Evolutionary conservation across 2,329 filamentous ascomycete genomes (phyloP), one percentile per base, ranked within the genome.

Genomic region (Ambrosiella xylebori): DNA sequence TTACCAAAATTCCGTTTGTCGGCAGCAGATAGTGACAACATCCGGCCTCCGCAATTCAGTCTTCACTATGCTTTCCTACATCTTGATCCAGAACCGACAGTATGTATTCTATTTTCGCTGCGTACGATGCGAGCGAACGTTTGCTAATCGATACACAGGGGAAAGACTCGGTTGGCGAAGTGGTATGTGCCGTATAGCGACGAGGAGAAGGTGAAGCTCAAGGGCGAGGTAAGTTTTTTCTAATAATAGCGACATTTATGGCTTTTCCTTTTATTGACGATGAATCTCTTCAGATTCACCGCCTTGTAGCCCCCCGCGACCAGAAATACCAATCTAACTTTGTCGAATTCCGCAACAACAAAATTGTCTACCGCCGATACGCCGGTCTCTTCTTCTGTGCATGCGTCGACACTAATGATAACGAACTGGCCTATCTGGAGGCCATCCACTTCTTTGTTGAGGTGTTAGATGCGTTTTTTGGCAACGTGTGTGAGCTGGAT

Each of bases 291-390:
- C 65, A 89, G 85, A 87, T 97, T 66, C 93, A 98, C 77, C 90
- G 93, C 62, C 88, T 98, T 64, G 91, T 98, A 61, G 93, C 93
- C 0, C 93, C 93, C 6, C 87, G 93, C 68, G 93, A 98, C 73
- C 93, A 98, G 70, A 98, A 98, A 70, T 95, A 98, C 76, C 93
- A 98, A 71, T 95, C 89, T 73, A 98, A 98, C 75, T 98, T 98
- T 68, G 93, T 98, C 77, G 93, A 98, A 73, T 85, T 86, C 74
- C 86, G 88, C 64, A 87, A 89, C 73, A 89, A 91, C 69, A 97
- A 96, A 75, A 86, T 98, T 65, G 88, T 98, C 57, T 98, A 98
- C 75, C 85, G 94, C 50, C 86, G 93, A 62, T 98, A 98, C 73
- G 93, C 93, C 0, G 93, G 93, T 0, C 82, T 98, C 60, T 98